Percentiles rank a stretch among this genome's conserved stretches.
These are phyloP conservation scores for Colletotrichum musae DNA, from an alignment of 2,329 filamentous ascomycete species.

Conservation along the genomic window DNA sequence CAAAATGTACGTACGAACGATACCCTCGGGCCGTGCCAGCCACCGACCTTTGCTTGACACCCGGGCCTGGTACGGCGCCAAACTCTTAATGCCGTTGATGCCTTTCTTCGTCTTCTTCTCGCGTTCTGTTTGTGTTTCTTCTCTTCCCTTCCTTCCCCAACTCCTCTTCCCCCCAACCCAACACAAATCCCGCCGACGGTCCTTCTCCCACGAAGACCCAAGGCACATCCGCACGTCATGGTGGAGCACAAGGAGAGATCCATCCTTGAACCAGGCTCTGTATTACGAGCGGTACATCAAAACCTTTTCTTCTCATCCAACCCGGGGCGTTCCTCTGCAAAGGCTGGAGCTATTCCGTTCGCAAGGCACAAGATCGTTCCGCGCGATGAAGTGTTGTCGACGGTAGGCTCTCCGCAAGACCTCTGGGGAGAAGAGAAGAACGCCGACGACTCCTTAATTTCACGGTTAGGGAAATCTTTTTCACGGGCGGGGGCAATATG, in stretches of 20 bases:
- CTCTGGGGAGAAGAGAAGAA: neutral
- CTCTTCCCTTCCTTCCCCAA: too few relatives aligned
- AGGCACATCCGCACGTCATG: slow-evolving; percentile 74
- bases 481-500: slow-evolving; percentile 48
- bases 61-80: slow-evolving; percentile 17
- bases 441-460: slow-evolving; percentile 45
- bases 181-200: slow-evolving; percentile 4
- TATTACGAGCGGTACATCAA: slow-evolving; percentile 82
- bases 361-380: slow-evolving; percentile 31
- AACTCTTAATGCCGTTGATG: slow-evolving; percentile 32
- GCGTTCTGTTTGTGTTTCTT: too few relatives aligned
- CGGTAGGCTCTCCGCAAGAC: neutral
- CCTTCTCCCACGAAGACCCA: neutral
- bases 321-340: slow-evolving; percentile 15
- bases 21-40: slow-evolving; percentile 50
- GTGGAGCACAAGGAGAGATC: slow-evolving; percentile 83
- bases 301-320: slow-evolving; percentile 18
- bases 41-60: neutral
- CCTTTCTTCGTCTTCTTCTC: slow-evolving; percentile 14
- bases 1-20: slow-evolving; percentile 58
- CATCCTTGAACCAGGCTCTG: slow-evolving; percentile 80
- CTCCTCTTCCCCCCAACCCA: slow-evolving; percentile 1
- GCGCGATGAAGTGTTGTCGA: slow-evolving; percentile 44
- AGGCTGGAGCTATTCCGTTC: too few relatives aligned
- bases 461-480: slow-evolving; percentile 45